A percentile compares a stretch with the other conserved stretches of the same genome.
phyloP scores from a whole-genome alignment of 176 grass and related monocot genomes.

The Elymus sibiricus region DNA sequence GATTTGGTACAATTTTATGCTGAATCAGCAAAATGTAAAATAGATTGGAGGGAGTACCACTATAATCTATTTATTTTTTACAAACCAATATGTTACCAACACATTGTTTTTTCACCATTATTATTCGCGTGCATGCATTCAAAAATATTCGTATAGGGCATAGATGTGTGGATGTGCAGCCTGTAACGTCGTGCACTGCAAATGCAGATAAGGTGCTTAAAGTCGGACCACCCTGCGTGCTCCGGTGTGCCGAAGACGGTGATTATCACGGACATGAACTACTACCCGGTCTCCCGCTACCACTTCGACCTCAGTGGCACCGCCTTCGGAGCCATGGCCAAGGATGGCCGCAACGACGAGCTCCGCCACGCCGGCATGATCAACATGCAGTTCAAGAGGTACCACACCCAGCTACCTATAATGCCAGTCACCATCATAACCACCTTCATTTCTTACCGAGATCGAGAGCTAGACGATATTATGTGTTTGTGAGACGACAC shows the following conservation, averaged over 20 bases:
- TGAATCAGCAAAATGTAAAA: too few species aligned
- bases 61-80: too few species aligned
- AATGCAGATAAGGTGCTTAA: neutral
- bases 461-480: neutral
- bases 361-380: neutral
- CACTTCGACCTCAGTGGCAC: neutral
- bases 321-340: conserved; percentile 28
- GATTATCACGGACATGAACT: neutral
- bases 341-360: conserved; percentile 33
- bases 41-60: too few species aligned
- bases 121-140: too few species aligned
- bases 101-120: too few species aligned
- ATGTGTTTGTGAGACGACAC: too few species aligned
- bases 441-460: neutral
- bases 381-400: conserved; percentile 23
- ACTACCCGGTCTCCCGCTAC: neutral
- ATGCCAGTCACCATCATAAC: neutral
- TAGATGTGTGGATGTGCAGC: too few species aligned
- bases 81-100: too few species aligned
- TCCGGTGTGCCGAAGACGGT: neutral
- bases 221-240: neutral
- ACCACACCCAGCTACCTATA: too few species aligned
- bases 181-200: neutral
- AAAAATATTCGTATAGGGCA: too few species aligned
- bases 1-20: too few species aligned